A percentile compares a stretch with the other conserved stretches of the same genome.
phyloP scores from a whole-genome alignment of 2,329 filamentous ascomycete genomes.

The Chrysoporthe austroafricana region DNA sequence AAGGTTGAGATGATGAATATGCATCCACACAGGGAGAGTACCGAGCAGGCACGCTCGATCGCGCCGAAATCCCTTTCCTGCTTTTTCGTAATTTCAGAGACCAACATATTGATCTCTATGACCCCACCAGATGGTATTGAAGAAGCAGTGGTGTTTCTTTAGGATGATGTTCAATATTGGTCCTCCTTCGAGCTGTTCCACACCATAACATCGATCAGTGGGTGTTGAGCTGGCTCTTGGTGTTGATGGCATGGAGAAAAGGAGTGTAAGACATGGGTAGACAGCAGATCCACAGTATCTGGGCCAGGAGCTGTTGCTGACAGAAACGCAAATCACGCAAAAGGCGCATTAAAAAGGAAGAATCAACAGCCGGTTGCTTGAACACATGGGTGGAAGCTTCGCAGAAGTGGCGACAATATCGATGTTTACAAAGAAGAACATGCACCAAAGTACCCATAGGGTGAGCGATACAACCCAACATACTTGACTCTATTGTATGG shows the following conservation, averaged over 20 bases:
- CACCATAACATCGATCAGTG: background rate
- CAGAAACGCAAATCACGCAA: background rate
- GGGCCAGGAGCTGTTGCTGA: background rate
- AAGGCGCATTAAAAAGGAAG: background rate
- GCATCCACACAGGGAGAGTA: slow-evolving; percentile 72
- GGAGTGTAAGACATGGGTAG: background rate
- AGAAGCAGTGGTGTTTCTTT: background rate
- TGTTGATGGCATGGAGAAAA: background rate
- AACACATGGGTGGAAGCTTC: too few species aligned
- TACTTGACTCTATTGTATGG: too few species aligned
- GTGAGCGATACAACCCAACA: background rate
- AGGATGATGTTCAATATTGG: background rate
- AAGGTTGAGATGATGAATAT: slow-evolving; percentile 76
- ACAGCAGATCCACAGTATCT: background rate
- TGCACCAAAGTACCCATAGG: background rate
- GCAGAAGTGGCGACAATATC: background rate
- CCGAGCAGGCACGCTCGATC: slow-evolving; percentile 70
- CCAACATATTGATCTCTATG: slow-evolving; percentile 1
- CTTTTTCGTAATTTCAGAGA: background rate
- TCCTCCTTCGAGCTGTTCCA: background rate
- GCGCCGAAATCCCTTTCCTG: slow-evolving; percentile 48
- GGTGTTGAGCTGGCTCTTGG: background rate
- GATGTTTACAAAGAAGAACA: background rate
- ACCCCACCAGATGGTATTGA: background rate
- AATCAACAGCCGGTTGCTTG: background rate